Percentiles rank a stretch among this genome's conserved stretches.
Evolutionary conservation across 306 rosid genomes (phyloP).

Genomic region (Abrus pulchellus): DNA sequence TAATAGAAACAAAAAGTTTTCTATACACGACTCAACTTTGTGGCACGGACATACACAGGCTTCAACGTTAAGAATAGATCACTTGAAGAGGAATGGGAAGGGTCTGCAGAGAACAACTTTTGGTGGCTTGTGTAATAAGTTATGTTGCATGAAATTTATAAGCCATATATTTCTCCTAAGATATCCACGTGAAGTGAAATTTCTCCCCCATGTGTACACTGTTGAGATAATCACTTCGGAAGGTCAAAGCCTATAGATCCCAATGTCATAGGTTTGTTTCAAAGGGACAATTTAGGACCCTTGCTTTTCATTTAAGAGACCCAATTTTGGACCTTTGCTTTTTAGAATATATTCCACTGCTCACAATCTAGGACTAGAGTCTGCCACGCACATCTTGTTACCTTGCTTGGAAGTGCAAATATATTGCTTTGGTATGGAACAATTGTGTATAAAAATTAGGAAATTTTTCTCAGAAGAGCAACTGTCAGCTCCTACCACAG

Average conservation of each 20-base stretch:
- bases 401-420: background rate
- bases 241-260: slow-evolving; percentile 8
- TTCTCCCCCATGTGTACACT: background rate
- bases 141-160: background rate
- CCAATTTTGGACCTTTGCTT: slow-evolving; percentile 42
- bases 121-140: background rate
- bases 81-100: background rate
- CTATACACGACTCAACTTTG: too few relatives aligned
- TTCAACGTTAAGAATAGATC: background rate
- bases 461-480: slow-evolving; percentile 9
- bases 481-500: background rate
- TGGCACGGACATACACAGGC: too few relatives aligned
- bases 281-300: slow-evolving; percentile 32
- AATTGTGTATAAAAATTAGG: background rate
- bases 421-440: slow-evolving; percentile 22
- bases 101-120: background rate
- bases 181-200: background rate
- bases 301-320: slow-evolving; percentile 30
- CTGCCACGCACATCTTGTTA: background rate
- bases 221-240: slow-evolving; percentile 9
- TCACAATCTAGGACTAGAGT: background rate
- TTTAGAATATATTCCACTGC: slow-evolving; percentile 47
- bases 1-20: too few relatives aligned
- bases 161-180: slow-evolving; percentile 7
- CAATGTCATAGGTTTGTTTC: slow-evolving; percentile 23